A percentile compares a stretch with the other conserved stretches of the same genome.
These are phyloP conservation scores for Aspergillus jensenii DNA, from an alignment of 2,329 filamentous ascomycete genomes.

Conservation along the genomic window DNA sequence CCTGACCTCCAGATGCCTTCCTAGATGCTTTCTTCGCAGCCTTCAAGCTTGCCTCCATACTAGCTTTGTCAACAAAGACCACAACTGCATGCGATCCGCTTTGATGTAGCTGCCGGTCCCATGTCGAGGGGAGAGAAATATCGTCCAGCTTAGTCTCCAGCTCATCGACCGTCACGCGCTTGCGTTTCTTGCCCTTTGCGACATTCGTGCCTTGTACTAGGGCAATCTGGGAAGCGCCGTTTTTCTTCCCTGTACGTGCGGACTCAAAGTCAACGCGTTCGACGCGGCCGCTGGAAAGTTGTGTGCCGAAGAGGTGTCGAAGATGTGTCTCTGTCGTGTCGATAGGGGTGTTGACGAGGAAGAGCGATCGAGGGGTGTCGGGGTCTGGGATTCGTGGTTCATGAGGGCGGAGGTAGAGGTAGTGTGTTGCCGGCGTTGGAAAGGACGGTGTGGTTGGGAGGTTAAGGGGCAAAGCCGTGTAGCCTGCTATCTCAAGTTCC, in stretches of 20 bases:
- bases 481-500: constrained; percentile 56
- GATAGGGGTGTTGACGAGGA: constrained; percentile 84
- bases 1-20: constrained; percentile 56
- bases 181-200: constrained; percentile 53
- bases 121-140: constrained; percentile 66
- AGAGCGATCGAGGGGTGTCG: constrained; percentile 76
- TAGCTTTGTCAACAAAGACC: constrained; percentile 78
- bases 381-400: constrained; percentile 73
- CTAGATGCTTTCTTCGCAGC: constrained; percentile 60
- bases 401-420: constrained; percentile 83
- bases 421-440: constrained; percentile 66
- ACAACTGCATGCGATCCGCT: constrained; percentile 80
- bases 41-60: constrained; percentile 73
- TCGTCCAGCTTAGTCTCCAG: constrained; percentile 57
- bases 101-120: constrained; percentile 67
- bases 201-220: constrained; percentile 20
- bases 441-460: constrained; percentile 65
- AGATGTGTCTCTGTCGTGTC: constrained; percentile 79
- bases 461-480: constrained; percentile 67
- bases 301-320: constrained; percentile 69
- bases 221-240: constrained; percentile 10
- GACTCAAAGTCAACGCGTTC: constrained; percentile 74
- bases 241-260: constrained; percentile 39
- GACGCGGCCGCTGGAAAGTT: constrained; percentile 76
- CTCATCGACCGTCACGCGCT: constrained; percentile 51